These are phyloP conservation scores for Wolfiporia cocos DNA, from an alignment of 1,284 basidiomycete species.

Conservation along the genomic window DNA sequence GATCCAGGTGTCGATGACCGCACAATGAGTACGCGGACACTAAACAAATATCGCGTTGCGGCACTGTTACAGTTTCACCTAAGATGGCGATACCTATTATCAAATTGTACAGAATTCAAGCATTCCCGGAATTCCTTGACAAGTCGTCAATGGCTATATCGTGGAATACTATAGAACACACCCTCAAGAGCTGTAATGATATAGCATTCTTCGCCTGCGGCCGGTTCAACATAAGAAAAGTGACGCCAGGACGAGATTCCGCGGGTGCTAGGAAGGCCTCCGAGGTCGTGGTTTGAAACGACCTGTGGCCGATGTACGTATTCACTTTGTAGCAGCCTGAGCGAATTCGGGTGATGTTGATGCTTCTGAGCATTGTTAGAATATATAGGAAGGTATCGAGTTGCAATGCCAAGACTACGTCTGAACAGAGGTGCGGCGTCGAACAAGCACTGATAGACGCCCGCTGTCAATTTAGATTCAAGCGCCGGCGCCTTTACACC, in stretches of 20 bases:
- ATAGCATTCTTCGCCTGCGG: constrained; percentile 91
- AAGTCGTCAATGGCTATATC: not conserved
- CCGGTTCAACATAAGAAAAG: constrained; percentile 71
- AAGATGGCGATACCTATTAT: constrained; percentile 43
- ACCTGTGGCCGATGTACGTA: no score
- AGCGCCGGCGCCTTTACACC: no score
- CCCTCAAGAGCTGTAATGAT: constrained; percentile 67
- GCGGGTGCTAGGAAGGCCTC: constrained; percentile 57
- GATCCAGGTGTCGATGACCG: constrained; percentile 69
- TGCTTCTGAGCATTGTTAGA: no score
- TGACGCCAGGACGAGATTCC: constrained; percentile 42
- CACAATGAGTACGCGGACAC: constrained; percentile 74
- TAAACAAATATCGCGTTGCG: constrained; percentile 20
- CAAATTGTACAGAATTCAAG: constrained; percentile 61
- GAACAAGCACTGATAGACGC: no score
- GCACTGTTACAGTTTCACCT: not conserved
- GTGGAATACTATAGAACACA: constrained; percentile 19
- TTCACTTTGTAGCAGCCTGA: no score
- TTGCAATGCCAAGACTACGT: no score
- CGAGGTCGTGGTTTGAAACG: constrained; percentile 9
- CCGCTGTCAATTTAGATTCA: no score
- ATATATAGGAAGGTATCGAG: no score
- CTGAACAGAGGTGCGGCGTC: no score
- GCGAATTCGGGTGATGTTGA: no score
- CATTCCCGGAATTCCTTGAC: constrained; percentile 67